Evolutionary conservation across 2,329 filamentous ascomycete species (phyloP), one percentile per base, ranked within the genome.

Genomic region (Apiospora kogelbergensis): DNA sequence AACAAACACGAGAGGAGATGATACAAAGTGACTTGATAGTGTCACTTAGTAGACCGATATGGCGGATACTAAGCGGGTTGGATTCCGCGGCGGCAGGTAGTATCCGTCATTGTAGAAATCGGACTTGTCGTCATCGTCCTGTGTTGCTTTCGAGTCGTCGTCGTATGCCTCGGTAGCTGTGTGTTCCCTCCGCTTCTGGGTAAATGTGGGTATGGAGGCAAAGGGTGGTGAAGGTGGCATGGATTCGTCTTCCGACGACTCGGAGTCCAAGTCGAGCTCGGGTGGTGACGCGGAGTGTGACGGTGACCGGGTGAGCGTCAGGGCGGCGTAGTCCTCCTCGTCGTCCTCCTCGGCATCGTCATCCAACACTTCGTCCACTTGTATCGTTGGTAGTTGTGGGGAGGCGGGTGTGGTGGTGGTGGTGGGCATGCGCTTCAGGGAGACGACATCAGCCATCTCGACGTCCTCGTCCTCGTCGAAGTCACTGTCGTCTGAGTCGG

Each of bases 211-310:
- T 67, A 93, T 81, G 44, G 85, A 79, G 37, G 86, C 79, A 26
- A 84, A 83, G 57, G 88, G 87, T 45, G 91, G 91, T 70, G 91
- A 93, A 24, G 90, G 91, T 9, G 92, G 92, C 88, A 93, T 89
- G 64, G 85, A 82, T 73, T 93, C 90, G 80, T 94, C 92, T 74
- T 94, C 91, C 69, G 89, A 90, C 1, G 88, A 90, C 71, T 91
- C 91, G 71, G 87, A 88, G 77, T 94, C 91, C 72, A 89, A 84
- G 73, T 90, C 86, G 69, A 94, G 88, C 78, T 93, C 91, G 10
- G 92, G 92, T 67, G 91, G 87, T 67, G 89, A 88, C 75, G 65
- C 65, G 26, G 84, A 84, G 81, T 90, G 90, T 6, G 91, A 94
- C 33, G 84, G 84, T 71, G 90, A 91, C 75, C 91, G 89, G 68